phyloP scores from a whole-genome alignment of 139 green algal species.

The Astrephomene gubernaculifera region DNA sequence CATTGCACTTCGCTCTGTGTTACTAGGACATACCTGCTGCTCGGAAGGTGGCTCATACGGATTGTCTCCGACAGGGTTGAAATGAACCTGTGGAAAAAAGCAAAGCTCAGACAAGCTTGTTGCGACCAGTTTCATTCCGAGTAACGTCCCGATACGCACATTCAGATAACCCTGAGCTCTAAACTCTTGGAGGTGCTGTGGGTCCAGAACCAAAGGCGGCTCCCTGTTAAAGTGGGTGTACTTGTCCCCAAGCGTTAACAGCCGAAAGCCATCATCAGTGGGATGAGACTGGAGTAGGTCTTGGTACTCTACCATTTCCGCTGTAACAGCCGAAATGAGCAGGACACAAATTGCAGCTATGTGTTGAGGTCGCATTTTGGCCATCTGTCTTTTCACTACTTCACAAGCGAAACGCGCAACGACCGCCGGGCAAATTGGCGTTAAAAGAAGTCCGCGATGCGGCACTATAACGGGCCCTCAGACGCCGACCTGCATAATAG shows the following conservation, averaged over 20 bases:
- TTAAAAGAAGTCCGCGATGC: too few species aligned
- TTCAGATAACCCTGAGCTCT: not conserved
- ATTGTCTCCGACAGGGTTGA: not conserved
- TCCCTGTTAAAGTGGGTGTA: not conserved
- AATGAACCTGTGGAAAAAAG: not conserved
- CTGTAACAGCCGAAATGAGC: not conserved
- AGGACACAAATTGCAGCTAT: not conserved
- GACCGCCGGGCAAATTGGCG: too few species aligned
- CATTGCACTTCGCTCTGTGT: not conserved
- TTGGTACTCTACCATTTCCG: not conserved
- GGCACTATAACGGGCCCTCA: too few species aligned
- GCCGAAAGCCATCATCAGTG: not conserved
- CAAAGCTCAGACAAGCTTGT: not conserved
- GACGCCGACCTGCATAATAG: too few species aligned
- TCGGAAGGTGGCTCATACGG: not conserved
- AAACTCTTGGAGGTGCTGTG: not conserved
- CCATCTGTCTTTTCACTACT: not conserved
- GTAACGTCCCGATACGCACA: not conserved
- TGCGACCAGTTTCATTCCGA: not conserved
- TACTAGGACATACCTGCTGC: not conserved
- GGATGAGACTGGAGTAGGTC: not conserved
- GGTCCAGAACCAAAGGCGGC: not conserved
- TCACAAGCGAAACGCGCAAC: too few species aligned
- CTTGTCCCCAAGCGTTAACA: not conserved
- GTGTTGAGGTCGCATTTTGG: not conserved